Evolutionary conservation across 352 stramenopile species (phyloP).

Genomic region (Globisporangium acanthophoron): DNA sequence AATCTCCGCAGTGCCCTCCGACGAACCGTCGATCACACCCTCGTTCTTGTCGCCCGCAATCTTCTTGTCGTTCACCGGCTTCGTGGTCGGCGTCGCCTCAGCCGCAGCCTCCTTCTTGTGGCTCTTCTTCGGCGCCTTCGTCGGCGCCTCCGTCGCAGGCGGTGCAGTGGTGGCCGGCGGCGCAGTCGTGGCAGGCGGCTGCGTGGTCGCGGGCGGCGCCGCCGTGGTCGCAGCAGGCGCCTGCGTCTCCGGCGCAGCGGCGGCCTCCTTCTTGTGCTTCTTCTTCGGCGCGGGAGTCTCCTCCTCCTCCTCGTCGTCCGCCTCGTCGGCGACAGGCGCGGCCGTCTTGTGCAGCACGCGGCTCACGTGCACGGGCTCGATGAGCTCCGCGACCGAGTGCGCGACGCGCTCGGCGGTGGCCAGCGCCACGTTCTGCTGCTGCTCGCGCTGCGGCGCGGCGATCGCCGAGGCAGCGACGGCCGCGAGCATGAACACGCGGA

Average conservation of each 20-base stretch:
- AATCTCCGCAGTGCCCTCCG: conserved; percentile 73
- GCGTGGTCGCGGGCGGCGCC: conserved; percentile 1
- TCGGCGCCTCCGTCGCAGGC: conserved; percentile 1
- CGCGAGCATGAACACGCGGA: conserved; percentile 48
- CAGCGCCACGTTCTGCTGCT: conserved; percentile 14
- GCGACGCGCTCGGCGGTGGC: conserved; percentile 12
- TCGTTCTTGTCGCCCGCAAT: conserved; percentile 70
- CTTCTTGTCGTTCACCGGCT: conserved; percentile 52
- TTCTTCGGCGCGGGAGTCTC: conserved; percentile 14
- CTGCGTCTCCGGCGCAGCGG: conserved; percentile 15
- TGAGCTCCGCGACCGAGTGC: conserved; percentile 12
- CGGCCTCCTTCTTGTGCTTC: conserved; percentile 28
- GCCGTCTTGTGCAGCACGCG: conserved; percentile 29
- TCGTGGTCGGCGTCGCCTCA: background rate
- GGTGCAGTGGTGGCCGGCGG: conserved; percentile 9
- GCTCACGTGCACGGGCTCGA: conserved; percentile 21
- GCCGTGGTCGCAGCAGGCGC: conserved; percentile 10
- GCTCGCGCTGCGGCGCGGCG: conserved; percentile 16
- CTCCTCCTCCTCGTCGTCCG: conserved; percentile 16
- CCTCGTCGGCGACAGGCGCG: conserved; percentile 11
- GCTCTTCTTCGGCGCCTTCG: conserved; percentile 17
- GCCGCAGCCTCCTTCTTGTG: conserved; percentile 29
- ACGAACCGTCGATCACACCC: conserved; percentile 71
- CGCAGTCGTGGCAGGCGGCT: conserved; percentile 9
- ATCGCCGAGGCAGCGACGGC: conserved; percentile 38